Percentiles rank a stretch among this genome's conserved stretches.
Evolutionary conservation across 306 rosid species (phyloP).

Genomic region (Fragaria nilgerrensis): DNA sequence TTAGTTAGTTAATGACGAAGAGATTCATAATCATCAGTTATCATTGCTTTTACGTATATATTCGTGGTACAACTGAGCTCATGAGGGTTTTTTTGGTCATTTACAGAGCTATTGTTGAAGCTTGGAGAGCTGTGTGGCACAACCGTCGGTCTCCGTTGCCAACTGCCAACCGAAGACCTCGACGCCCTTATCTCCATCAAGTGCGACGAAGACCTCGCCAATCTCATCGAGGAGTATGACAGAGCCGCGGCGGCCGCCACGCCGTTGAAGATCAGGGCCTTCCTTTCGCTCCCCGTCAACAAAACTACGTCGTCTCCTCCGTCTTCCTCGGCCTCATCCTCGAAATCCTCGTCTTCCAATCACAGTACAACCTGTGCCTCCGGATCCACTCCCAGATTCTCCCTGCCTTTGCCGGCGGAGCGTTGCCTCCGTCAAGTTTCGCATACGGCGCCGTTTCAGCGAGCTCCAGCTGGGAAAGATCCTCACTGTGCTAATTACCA

Average conservation of each 20-base stretch:
- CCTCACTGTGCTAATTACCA: conserved; percentile 48
- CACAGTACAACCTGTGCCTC: conserved; percentile 10
- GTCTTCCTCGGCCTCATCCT: conserved; percentile 39
- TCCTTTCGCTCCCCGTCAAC: conserved; percentile 59
- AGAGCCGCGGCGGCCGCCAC: conserved; percentile 36
- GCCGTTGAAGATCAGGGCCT: conserved; percentile 71
- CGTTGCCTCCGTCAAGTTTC: conserved; percentile 52
- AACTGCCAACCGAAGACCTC: conserved; percentile 82
- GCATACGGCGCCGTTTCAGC: conserved; percentile 35
- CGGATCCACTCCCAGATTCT: conserved; percentile 33
- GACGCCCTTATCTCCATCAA: conserved; percentile 89
- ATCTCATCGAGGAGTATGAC: conserved; percentile 85
- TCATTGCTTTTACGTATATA: no score
- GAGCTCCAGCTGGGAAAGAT: conserved; percentile 35
- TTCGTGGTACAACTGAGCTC: not conserved
- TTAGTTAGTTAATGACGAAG: no score
- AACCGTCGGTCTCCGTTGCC: conserved; percentile 78
- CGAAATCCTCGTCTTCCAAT: conserved; percentile 45
- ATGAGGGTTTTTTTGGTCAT: conserved; percentile 5
- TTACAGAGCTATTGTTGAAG: conserved; percentile 72
- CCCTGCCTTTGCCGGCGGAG: conserved; percentile 17
- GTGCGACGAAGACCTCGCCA: conserved; percentile 79
- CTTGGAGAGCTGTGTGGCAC: conserved; percentile 64
- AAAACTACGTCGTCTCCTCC: conserved; percentile 27
- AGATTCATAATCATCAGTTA: no score